Evolutionary conservation across 2,329 filamentous ascomycete genomes (phyloP).

Genomic region (Paecilomyces sp.): DNA sequence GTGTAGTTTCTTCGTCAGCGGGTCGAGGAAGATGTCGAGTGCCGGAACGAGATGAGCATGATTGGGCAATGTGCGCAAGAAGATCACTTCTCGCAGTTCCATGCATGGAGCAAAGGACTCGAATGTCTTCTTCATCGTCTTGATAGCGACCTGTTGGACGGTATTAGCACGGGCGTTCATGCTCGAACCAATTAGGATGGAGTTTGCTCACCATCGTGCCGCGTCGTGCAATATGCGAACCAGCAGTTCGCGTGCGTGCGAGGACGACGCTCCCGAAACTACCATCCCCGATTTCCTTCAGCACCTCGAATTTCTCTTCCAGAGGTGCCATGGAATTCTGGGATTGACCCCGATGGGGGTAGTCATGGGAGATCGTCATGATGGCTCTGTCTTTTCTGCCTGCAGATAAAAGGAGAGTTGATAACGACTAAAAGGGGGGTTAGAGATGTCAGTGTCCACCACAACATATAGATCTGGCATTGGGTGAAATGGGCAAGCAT

Average conservation of each 20-base stretch:
- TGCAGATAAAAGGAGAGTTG: slow-evolving; percentile 30
- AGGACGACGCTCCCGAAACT: slow-evolving; percentile 96
- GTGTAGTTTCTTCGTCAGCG: slow-evolving; percentile 90
- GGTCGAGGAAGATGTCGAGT: slow-evolving; percentile 95
- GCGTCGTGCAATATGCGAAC: slow-evolving; percentile 77
- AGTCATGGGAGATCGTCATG: slow-evolving; percentile 73
- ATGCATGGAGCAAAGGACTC: slow-evolving; percentile 85
- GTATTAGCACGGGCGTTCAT: slow-evolving; percentile 8
- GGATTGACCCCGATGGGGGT: slow-evolving; percentile 60
- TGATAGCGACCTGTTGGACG: slow-evolving; percentile 75
- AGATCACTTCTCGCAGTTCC: slow-evolving; percentile 94
- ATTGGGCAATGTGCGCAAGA: slow-evolving; percentile 77
- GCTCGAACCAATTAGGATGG: slow-evolving; percentile 1
- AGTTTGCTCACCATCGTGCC: slow-evolving; percentile 74
- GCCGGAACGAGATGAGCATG: slow-evolving; percentile 95
- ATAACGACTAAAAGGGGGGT: slow-evolving; percentile 2
- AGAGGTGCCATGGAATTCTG: slow-evolving; percentile 51
- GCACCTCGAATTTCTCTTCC: slow-evolving; percentile 90
- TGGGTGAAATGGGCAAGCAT: not conserved
- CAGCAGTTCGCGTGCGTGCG: slow-evolving; percentile 83
- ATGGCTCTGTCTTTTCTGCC: slow-evolving; percentile 35
- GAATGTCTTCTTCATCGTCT: slow-evolving; percentile 99
- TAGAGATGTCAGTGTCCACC: not conserved
- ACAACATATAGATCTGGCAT: not conserved
- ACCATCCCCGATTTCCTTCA: slow-evolving; percentile 98